Base-by-base conservation (phyloP, 2,329 filamentous ascomycete species). In the Raffaelea arxii region DNA sequence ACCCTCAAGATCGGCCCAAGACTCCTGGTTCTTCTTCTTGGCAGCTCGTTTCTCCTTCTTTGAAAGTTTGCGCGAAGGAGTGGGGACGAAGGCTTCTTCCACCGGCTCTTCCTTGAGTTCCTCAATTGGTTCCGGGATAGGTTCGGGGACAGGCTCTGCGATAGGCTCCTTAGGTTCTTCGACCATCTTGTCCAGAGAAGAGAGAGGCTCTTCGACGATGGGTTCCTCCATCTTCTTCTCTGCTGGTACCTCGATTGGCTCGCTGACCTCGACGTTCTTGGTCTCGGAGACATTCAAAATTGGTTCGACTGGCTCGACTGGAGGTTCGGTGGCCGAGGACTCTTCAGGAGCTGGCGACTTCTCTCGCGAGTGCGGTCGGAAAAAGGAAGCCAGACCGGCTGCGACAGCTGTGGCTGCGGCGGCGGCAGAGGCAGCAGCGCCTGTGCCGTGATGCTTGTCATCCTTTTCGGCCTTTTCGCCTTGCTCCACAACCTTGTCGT, bases 41-140 rank as follows among this genome's bases (percentile, higher is more conserved):
- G 38, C 23, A 5, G 22, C 18, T 9, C 38, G 38, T 25, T 43
- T 44, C 35, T 23, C 36, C 41, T 47, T 43, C 24, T 47, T 43
- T 19, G 38, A 41, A 16, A 4, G 27, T 27, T 36, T 37, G 3
- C 19, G 40, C 6, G 39, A 11, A 4, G n/a, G 24, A 12, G 25
- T 14, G n/a, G 27, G 10, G 11, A 30, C 6, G 7, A 23, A 4
- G 23, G 23, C 7, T 24, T 40, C 38, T 7, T 24, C 38, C 3
- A 23, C 6, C 6, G 25, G 25, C 4, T 6, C 6, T 19, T 27
- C 24, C 41, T 21, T 16, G 27, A 32, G 9, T 16, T 32, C 16
- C 27, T 32, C 27, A 32, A 32, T 24, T 16, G 10, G 41, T 19
- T 43, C 41, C 38, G n/a, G 7, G 38, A 41, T 21, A 7, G n/a